Percentiles rank a stretch among this genome's conserved stretches.
Evolutionary conservation across 352 stramenopile genomes (phyloP).

Genomic region (Pythium dissotocum): DNA sequence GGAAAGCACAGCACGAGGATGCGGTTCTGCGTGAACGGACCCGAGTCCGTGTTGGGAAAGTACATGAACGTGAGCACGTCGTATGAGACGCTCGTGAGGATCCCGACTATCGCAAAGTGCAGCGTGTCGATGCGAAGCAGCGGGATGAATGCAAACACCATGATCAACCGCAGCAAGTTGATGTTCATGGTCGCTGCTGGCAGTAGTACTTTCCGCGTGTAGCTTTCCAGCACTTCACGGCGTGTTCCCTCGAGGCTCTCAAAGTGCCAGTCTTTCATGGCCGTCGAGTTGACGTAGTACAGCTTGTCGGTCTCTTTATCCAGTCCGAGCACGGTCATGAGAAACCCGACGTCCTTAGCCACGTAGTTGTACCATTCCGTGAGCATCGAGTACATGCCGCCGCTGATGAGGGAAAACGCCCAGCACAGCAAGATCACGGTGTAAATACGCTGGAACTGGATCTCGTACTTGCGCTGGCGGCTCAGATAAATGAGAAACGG

Average conservation of each 20-base stretch:
- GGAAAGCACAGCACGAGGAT: conserved; percentile 71
- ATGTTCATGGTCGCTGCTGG: conserved; percentile 78
- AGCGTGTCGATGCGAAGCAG: conserved; percentile 75
- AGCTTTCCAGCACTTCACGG: conserved; percentile 54
- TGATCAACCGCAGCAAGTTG: conserved; percentile 73
- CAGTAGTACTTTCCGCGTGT: conserved; percentile 66
- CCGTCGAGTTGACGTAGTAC: conserved; percentile 67
- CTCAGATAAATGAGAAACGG: conserved; percentile 69
- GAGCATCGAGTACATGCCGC: conserved; percentile 85
- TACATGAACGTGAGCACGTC: conserved; percentile 60
- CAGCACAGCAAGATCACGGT: conserved; percentile 65
- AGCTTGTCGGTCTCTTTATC: conserved; percentile 31
- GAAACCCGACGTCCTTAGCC: conserved; percentile 58
- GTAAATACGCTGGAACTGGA: conserved; percentile 78
- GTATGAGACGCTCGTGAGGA: conserved; percentile 63
- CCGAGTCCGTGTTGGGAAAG: conserved; percentile 62
- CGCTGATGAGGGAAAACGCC: conserved; percentile 71
- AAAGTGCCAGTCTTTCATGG: conserved; percentile 53
- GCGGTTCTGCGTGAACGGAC: conserved; percentile 66
- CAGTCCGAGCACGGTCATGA: conserved; percentile 63
- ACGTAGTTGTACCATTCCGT: conserved; percentile 81
- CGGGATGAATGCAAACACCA: conserved; percentile 75
- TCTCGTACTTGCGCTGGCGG: conserved; percentile 58
- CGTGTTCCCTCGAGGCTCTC: conserved; percentile 54
- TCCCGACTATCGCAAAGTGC: conserved; percentile 58